Conservation (phyloP, 331 rosid genomes). For the Ulmus americana region DNA sequence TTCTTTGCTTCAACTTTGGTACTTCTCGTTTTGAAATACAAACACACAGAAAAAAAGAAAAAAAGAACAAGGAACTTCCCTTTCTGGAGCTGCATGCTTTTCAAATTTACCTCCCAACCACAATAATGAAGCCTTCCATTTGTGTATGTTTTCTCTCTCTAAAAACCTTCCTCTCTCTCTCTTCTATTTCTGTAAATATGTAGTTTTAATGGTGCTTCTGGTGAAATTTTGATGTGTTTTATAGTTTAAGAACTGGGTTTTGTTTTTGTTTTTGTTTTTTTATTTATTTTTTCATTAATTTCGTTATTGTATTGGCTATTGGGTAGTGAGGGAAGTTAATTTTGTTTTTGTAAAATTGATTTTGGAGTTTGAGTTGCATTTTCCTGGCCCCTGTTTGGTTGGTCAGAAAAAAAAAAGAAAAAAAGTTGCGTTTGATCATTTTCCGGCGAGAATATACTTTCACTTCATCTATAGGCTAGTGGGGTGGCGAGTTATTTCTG, state of each 20-base stretch:
- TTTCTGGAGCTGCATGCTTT: slow-evolving; percentile 6
- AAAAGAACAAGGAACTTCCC: neutral
- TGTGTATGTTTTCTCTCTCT: neutral
- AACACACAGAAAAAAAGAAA: neutral
- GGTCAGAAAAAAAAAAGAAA: neutral
- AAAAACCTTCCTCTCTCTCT: neutral
- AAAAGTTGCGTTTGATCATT: neutral
- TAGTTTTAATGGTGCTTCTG: neutral
- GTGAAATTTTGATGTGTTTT: neutral
- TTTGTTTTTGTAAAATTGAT: neutral
- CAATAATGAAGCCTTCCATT: slow-evolving; percentile 11
- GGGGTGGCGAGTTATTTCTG: neutral
- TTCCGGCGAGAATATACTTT: neutral
- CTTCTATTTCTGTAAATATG: neutral
- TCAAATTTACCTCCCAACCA: neutral
- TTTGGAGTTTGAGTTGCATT: neutral
- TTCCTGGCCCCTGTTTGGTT: slow-evolving; percentile 4
- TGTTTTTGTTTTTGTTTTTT: neutral
- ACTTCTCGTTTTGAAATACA: neutral
- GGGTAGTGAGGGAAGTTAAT: neutral
- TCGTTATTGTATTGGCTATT: neutral
- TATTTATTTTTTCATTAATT: neutral
- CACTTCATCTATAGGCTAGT: neutral
- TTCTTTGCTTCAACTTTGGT: slow-evolving; percentile 11
- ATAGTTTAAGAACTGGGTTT: neutral